phyloP scores from a whole-genome alignment of 2,329 filamentous ascomycete species.

The Monilinia laxa region DNA sequence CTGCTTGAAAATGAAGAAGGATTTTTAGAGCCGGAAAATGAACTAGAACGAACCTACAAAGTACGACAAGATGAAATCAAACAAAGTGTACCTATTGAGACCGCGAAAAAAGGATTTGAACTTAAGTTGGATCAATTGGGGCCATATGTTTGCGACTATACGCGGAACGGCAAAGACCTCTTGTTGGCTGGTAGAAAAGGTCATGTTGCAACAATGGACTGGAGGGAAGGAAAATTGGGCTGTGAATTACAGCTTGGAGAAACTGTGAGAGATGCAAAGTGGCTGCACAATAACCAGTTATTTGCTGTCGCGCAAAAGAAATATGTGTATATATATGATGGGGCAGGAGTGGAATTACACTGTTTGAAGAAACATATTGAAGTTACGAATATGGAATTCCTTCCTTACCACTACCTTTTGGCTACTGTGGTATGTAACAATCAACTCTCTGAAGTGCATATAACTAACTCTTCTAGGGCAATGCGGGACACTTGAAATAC shows the following conservation, averaged over 20 bases:
- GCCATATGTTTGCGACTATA: conserved; percentile 87
- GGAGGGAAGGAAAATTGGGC: conserved; percentile 85
- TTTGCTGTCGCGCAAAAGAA: conserved; percentile 97
- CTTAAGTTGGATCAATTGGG: conserved; percentile 79
- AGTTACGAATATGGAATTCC: conserved; percentile 89
- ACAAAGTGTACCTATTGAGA: conserved; percentile 71
- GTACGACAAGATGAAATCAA: conserved; percentile 86
- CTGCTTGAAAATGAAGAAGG: conserved; percentile 82
- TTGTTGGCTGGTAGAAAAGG: conserved; percentile 87
- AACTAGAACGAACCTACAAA: conserved; percentile 89
- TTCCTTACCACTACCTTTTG: conserved; percentile 93
- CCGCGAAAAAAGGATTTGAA: conserved; percentile 90
- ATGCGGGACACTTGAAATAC: conserved; percentile 84
- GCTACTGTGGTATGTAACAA: conserved; percentile 68
- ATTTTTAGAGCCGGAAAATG: conserved; percentile 83
- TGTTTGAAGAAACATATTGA: conserved; percentile 88
- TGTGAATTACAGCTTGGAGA: conserved; percentile 91
- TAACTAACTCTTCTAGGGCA: conserved; percentile 52
- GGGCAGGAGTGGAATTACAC: conserved; percentile 86
- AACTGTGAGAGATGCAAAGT: conserved; percentile 84
- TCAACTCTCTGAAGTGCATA: neutral
- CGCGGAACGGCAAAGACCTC: conserved; percentile 81
- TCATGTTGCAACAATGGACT: conserved; percentile 95
- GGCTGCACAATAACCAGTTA: conserved; percentile 91
- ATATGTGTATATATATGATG: conserved; percentile 94